phyloP scores from a whole-genome alignment of 164 flowering plant species.

The Tetrastigma voinierianum region DNA sequence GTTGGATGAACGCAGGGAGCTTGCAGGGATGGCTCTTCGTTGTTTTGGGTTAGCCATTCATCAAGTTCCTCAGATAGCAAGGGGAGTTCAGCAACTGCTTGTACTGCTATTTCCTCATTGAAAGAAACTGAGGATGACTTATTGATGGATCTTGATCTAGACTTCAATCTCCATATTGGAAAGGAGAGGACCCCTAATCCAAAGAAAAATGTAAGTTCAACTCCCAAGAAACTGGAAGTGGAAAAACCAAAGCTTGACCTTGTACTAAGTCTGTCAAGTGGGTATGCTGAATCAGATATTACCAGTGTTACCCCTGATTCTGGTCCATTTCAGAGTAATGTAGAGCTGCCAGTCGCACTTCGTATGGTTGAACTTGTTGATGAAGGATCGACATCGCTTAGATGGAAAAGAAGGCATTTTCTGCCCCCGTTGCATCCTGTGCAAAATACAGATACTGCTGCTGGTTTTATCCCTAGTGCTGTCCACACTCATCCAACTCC shows the following conservation, averaged over 20 bases:
- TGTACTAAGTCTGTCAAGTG: constrained; percentile 70
- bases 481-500: constrained; percentile 11
- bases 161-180: constrained; percentile 76
- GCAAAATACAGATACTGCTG: no score
- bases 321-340: constrained; percentile 12
- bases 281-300: constrained; percentile 70
- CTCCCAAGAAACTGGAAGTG: constrained; percentile 17
- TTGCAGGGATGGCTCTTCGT: constrained; percentile 54
- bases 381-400: constrained; percentile 45
- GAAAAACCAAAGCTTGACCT: constrained; percentile 57
- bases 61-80: constrained; percentile 94
- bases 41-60: constrained; percentile 55
- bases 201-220: constrained; percentile 31
- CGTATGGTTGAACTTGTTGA: no score
- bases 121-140: constrained; percentile 90
- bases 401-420: constrained; percentile 23
- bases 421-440: constrained; percentile 21
- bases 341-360: constrained; percentile 21
- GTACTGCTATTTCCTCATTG: constrained; percentile 73
- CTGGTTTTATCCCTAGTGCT: no score
- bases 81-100: constrained; percentile 78
- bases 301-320: constrained; percentile 41
- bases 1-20: constrained; percentile 37
- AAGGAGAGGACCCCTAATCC: constrained; percentile 50
- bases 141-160: constrained; percentile 80